phyloP scores from a whole-genome alignment of 1,284 basidiomycete species.

The Trichosporon faecale region DNA sequence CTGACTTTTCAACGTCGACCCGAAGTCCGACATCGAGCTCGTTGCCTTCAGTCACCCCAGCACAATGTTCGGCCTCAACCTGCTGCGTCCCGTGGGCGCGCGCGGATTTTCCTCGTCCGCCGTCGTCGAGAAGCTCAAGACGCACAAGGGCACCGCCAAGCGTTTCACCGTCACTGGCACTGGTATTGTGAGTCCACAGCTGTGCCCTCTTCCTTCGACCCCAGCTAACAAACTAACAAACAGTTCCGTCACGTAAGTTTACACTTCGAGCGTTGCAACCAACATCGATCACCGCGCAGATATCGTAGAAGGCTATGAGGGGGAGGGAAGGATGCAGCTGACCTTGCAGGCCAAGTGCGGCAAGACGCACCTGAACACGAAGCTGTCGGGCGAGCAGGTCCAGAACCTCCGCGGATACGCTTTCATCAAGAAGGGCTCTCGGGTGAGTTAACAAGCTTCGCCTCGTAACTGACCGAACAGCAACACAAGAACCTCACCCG shows the following conservation, averaged over 20 bases:
- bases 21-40: conserved; percentile 2
- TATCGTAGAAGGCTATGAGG: not conserved
- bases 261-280: not conserved
- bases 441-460: not conserved
- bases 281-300: too few species aligned
- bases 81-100: conserved; percentile 5
- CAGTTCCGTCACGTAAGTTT: conserved; percentile 35
- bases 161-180: conserved; percentile 34
- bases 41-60: not conserved
- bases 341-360: conserved; percentile 32
- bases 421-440: not conserved
- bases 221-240: conserved; percentile 21
- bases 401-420: conserved; percentile 25
- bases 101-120: conserved; percentile 15
- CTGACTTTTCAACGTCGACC: conserved; percentile 6
- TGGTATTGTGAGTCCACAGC: conserved; percentile 32
- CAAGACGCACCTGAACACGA: conserved; percentile 39
- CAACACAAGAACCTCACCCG: conserved; percentile 1
- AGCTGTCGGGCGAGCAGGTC: conserved; percentile 31
- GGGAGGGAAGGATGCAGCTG: not conserved
- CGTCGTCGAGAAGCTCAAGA: conserved; percentile 32
- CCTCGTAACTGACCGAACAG: not conserved
- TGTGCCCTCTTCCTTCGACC: not conserved
- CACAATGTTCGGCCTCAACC: conserved; percentile 8
- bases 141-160: conserved; percentile 38